Percentiles rank a stretch among this genome's conserved stretches.
Evolutionary conservation across 2,329 filamentous ascomycete genomes (phyloP).

Genomic region (Truncatella angustata): DNA sequence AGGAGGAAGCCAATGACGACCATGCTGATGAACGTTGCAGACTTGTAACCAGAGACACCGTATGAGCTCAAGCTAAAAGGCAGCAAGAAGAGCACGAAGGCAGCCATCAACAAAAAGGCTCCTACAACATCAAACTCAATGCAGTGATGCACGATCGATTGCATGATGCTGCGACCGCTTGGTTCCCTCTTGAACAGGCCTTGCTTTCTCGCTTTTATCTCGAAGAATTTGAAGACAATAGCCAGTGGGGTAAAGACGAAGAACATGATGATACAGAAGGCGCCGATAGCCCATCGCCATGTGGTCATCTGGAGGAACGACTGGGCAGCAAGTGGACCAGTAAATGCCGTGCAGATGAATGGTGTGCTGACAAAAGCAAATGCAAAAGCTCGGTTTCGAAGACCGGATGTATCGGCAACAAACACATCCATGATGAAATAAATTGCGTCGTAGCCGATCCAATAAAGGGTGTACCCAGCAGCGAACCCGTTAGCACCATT

Average conservation of each 20-base stretch:
- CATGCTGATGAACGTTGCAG: neutral
- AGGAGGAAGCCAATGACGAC: constrained; percentile 31
- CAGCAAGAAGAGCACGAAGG: constrained; percentile 47
- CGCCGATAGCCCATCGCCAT: constrained; percentile 60
- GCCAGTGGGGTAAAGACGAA: neutral
- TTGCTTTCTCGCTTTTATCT: neutral
- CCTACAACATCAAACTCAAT: constrained; percentile 39
- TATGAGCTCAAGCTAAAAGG: neutral
- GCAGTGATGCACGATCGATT: no score
- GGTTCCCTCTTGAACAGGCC: constrained; percentile 28
- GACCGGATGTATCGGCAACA: constrained; percentile 64
- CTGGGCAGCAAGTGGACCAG: constrained; percentile 55
- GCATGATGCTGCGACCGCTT: constrained; percentile 33
- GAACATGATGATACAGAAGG: neutral
- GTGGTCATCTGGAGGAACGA: constrained; percentile 52
- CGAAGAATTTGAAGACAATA: neutral
- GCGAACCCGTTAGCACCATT: constrained; percentile 59
- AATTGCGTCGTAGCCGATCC: constrained; percentile 49
- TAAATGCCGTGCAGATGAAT: constrained; percentile 64
- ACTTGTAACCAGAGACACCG: neutral
- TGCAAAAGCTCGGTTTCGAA: constrained; percentile 64
- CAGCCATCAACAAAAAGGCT: constrained; percentile 38
- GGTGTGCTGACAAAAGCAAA: constrained; percentile 65
- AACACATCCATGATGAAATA: constrained; percentile 57
- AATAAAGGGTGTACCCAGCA: constrained; percentile 64